phyloP scores from a whole-genome alignment of 768 basidiomycete species.

The Lanmaoa pseudosensibilis region DNA sequence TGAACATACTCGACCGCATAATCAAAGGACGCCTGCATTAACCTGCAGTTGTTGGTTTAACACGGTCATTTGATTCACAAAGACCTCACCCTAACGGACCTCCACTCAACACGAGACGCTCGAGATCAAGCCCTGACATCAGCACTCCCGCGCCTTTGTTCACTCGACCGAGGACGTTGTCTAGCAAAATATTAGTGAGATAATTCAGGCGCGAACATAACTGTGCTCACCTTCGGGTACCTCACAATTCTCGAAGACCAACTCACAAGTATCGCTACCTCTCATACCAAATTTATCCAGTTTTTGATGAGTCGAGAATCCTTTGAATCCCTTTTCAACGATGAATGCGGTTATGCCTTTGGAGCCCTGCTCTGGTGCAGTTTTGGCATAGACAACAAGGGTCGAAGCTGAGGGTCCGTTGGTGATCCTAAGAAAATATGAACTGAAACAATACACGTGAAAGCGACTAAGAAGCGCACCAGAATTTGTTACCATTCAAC shows the following conservation, averaged over 20 bases:
- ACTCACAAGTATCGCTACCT: constrained; percentile 91
- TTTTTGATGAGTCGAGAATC: constrained; percentile 88
- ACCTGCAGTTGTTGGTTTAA: constrained; percentile 39
- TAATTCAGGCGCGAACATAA: background rate
- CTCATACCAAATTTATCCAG: constrained; percentile 97
- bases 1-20: constrained; percentile 88
- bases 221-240: constrained; percentile 75
- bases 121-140: constrained; percentile 93
- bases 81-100: constrained; percentile 79
- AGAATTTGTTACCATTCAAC: constrained; percentile 91
- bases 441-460: background rate
- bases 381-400: constrained; percentile 91
- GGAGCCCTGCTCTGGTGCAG: constrained; percentile 69
- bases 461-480: constrained; percentile 44
- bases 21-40: constrained; percentile 95
- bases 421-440: constrained; percentile 69
- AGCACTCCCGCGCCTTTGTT: constrained; percentile 82
- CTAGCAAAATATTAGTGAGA: constrained; percentile 38
- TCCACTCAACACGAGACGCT: constrained; percentile 87
- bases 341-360: constrained; percentile 94
- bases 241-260: constrained; percentile 88
- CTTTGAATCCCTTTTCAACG: constrained; percentile 76
- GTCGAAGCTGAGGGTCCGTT: constrained; percentile 92
- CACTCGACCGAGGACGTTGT: constrained; percentile 80
- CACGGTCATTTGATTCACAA: background rate